Conservation (phyloP, 108 stramenopile species). For the Fistulifera pelliculosa region DNA sequence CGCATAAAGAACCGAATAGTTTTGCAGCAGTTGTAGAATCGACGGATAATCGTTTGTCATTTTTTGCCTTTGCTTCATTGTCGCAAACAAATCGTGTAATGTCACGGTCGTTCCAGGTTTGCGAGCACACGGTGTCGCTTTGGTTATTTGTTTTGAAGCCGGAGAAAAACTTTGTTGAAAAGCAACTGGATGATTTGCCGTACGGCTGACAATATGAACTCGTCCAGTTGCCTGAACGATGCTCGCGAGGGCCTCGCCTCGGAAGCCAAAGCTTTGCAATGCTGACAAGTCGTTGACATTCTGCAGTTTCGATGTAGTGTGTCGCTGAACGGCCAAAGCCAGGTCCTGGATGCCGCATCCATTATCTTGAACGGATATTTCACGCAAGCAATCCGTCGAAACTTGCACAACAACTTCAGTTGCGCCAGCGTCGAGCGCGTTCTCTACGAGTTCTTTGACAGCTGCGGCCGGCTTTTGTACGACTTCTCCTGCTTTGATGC, state of each 20-base stretch:
- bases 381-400: slow-evolving; percentile 24
- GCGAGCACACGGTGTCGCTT: slow-evolving; percentile 79
- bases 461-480: slow-evolving; percentile 92
- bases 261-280: slow-evolving; percentile 94
- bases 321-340: slow-evolving; percentile 82
- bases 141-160: too few species aligned
- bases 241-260: slow-evolving; percentile 91
- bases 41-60: slow-evolving; percentile 79
- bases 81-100: slow-evolving; percentile 96
- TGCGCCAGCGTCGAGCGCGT: slow-evolving; percentile 89
- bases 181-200: background rate
- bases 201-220: slow-evolving; percentile 29
- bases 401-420: slow-evolving; percentile 21
- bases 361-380: slow-evolving; percentile 53
- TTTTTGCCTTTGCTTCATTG: slow-evolving; percentile 80
- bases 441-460: slow-evolving; percentile 97
- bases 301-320: slow-evolving; percentile 91
- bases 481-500: slow-evolving; percentile 98
- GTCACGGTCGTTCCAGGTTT: slow-evolving; percentile 81
- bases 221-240: slow-evolving; percentile 59
- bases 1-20: slow-evolving; percentile 88
- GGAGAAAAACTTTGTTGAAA: too few species aligned
- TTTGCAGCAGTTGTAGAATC: slow-evolving; percentile 75
- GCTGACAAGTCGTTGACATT: slow-evolving; percentile 72
- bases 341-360: slow-evolving; percentile 77